Evolutionary conservation across 805 yeast genomes (phyloP), one percentile per base, ranked within the genome.

Genomic region (Candida palmyrensis): DNA sequence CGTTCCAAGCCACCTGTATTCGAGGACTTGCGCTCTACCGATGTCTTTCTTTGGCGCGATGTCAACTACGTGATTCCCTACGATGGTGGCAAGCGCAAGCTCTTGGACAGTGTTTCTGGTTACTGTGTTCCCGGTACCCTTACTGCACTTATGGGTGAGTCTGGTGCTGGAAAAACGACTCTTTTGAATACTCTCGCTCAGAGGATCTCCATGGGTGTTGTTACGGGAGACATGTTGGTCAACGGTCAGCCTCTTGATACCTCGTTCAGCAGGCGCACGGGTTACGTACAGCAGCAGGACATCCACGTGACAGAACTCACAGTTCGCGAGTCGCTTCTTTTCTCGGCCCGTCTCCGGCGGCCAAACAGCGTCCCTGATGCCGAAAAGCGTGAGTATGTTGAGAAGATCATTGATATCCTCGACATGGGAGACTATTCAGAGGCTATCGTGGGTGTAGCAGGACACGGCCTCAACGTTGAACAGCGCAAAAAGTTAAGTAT

Each of bases 401-500:
- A 75, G 42, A 59, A 60, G 16, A 66, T 75, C 35, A 72, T 76
- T 36, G 47, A 53, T 15, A 55, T 73, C 31, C 58, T 76, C 36
- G 75, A 67, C 37, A 75, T 76, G 79, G 53, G 49, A 14, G 50
- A 55, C 11, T 76, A 75, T 44, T 68, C 78, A 0, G 78, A 76
- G 39, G 77, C 81, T 11, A 50, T 73, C 36, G 66, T 62, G 25
- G 77, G 71, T 38, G 47, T 51, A 6, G 44, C 64, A 2, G 77
- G 77, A 17, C 57, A 51, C 27, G 78, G 78, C 25, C 54, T 75
- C 37, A 68, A 71, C 39, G 83, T 77, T 35, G 83, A 77, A 51
- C 83, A 77, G 57, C 68, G 84, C 47, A 78, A 78, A 66, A 73
- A 76, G 47, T 57, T 78, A 41, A 74, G 86, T 16, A 77, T 79